Conservation (phyloP, 1,284 basidiomycete genomes). For the Ganoderma boninense region DNA sequence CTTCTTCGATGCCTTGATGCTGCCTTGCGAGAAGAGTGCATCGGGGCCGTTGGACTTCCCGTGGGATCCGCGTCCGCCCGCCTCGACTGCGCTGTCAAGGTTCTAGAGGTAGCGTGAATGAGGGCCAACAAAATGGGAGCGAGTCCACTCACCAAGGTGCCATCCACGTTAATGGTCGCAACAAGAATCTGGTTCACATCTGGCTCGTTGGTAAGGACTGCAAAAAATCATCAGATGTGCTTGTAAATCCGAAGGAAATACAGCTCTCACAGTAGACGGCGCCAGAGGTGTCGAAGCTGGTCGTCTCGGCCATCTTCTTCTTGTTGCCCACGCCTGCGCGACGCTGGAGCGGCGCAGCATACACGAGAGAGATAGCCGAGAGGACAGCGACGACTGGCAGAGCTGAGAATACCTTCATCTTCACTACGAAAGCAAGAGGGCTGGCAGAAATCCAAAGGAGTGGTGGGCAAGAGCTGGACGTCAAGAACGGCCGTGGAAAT, state of each 20-base stretch:
- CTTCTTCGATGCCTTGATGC: slow-evolving; percentile 51
- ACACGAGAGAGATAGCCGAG: slow-evolving; percentile 19
- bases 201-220: slow-evolving; percentile 37
- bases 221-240: neutral
- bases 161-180: slow-evolving; percentile 32
- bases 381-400: slow-evolving; percentile 22
- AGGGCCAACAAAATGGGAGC: neutral
- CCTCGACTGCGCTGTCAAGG: slow-evolving; percentile 39
- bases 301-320: slow-evolving; percentile 22
- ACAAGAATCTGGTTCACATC: slow-evolving; percentile 35
- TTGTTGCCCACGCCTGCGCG: slow-evolving; percentile 19
- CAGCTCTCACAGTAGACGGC: slow-evolving; percentile 28
- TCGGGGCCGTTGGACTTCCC: slow-evolving; percentile 52
- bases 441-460: slow-evolving; percentile 16
- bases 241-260: neutral
- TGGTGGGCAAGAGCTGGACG: neutral
- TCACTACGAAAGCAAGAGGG: slow-evolving; percentile 7
- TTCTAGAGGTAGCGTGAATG: slow-evolving; percentile 21
- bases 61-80: slow-evolving; percentile 52
- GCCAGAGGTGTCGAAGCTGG: slow-evolving; percentile 24
- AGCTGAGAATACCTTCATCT: slow-evolving; percentile 30
- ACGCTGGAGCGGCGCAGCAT: slow-evolving; percentile 22
- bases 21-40: slow-evolving; percentile 55
- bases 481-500: neutral
- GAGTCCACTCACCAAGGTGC: slow-evolving; percentile 26